Percentiles rank a stretch among this genome's conserved stretches.
phyloP scores from a whole-genome alignment of 2,329 filamentous ascomycete species.

The Talaromyces sp. region DNA sequence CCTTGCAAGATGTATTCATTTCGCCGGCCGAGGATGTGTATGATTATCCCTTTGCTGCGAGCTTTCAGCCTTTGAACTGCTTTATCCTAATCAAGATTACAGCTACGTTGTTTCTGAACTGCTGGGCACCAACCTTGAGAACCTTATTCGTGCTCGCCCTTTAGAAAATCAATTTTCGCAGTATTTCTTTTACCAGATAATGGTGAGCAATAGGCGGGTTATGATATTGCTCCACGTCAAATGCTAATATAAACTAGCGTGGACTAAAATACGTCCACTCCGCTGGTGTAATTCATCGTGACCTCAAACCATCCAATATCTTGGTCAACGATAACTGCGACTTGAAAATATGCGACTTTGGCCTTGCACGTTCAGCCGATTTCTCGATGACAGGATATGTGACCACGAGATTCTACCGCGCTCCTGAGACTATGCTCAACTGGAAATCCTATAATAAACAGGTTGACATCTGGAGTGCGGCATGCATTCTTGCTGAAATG shows the following conservation, averaged over 20 bases:
- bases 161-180: too few species aligned
- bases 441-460: conserved; percentile 99
- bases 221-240: conserved; percentile 16
- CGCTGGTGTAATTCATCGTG: conserved; percentile 93
- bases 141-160: too few species aligned
- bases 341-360: conserved; percentile 99
- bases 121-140: too few species aligned
- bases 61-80: too few species aligned
- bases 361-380: conserved; percentile 93
- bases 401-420: conserved; percentile 96
- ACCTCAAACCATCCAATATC: conserved; percentile 98
- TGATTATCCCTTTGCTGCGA: too few species aligned
- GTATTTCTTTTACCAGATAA: too few species aligned
- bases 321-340: conserved; percentile 99
- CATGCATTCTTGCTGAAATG: conserved; percentile 99
- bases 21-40: conserved; percentile 99
- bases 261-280: conserved; percentile 99
- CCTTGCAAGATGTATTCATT: conserved; percentile 99
- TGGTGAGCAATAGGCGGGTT: too few species aligned
- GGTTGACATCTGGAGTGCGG: conserved; percentile 98
- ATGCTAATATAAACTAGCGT: conserved; percentile 63
- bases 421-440: conserved; percentile 98
- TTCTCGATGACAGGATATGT: conserved; percentile 99
- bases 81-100: too few species aligned
- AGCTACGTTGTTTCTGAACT: conserved; percentile 98